A percentile compares a stretch with the other conserved stretches of the same genome.
These are phyloP conservation scores for Magnaporthiopsis incrustans DNA, from an alignment of 2,329 filamentous ascomycete species.

Conservation along the genomic window DNA sequence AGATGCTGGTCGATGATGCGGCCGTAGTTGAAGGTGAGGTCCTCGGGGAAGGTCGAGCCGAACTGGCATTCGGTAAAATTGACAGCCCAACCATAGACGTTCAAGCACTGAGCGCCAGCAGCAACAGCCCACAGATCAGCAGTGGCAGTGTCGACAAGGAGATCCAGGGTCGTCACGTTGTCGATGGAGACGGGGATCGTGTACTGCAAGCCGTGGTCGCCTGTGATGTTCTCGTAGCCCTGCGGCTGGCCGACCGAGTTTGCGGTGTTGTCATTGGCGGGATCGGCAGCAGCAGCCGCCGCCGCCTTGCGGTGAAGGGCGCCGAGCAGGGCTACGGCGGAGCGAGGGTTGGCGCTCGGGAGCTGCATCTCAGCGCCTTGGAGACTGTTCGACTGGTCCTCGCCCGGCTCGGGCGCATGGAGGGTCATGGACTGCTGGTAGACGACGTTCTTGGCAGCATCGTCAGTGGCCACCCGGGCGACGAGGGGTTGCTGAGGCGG, in stretches of 20 bases:
- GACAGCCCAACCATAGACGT: slow-evolving; percentile 21
- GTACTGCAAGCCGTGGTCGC: slow-evolving; percentile 24
- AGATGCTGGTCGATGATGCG: slow-evolving; percentile 35
- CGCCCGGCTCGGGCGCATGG: background rate
- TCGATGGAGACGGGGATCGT: slow-evolving; percentile 20
- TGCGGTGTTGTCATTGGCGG: background rate
- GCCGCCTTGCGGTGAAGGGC: background rate
- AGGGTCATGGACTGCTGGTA: background rate
- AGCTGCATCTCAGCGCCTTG: background rate
- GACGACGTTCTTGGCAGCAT: background rate
- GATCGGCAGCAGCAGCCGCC: too few species aligned
- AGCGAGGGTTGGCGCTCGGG: background rate
- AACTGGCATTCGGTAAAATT: slow-evolving; percentile 30
- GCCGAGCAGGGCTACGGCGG: background rate
- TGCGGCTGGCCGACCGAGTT: background rate
- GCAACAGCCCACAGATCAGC: slow-evolving; percentile 42
- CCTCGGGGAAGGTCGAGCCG: slow-evolving; percentile 27
- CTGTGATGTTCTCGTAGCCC: slow-evolving; percentile 25
- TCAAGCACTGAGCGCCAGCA: slow-evolving; percentile 32
- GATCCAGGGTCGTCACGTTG: slow-evolving; percentile 12
- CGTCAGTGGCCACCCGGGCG: background rate
- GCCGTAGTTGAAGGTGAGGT: slow-evolving; percentile 28
- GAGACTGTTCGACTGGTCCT: too few species aligned
- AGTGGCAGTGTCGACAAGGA: slow-evolving; percentile 43
- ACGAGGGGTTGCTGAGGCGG: background rate